phyloP scores from a whole-genome alignment of 208 protist species.

The Crithidia thermophila region DNA sequence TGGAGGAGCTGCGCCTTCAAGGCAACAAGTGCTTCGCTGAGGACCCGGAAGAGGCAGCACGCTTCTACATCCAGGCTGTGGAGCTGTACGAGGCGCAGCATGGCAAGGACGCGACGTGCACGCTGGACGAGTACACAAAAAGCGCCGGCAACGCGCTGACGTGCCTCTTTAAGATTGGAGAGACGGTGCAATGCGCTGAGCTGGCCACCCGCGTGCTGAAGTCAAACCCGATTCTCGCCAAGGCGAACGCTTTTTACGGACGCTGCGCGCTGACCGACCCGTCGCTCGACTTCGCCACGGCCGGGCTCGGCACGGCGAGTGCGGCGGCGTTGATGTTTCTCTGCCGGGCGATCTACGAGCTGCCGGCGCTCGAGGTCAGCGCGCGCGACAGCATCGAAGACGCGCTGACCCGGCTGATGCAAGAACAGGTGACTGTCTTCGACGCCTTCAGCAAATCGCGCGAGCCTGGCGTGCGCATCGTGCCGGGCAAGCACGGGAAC shows the following conservation, averaged over 20 bases:
- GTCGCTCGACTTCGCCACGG: slow-evolving; percentile 13
- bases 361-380: slow-evolving; percentile 56
- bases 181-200: slow-evolving; percentile 42
- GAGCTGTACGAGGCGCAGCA: slow-evolving; percentile 42
- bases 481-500: slow-evolving; percentile 35
- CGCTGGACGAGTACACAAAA: slow-evolving; percentile 79
- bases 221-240: slow-evolving; percentile 75
- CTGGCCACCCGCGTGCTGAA: slow-evolving; percentile 51
- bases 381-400: slow-evolving; percentile 25
- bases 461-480: slow-evolving; percentile 25
- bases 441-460: slow-evolving; percentile 7
- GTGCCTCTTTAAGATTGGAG: slow-evolving; percentile 66
- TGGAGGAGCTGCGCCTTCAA: slow-evolving; percentile 72
- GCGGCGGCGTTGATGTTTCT: slow-evolving; percentile 55
- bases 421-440: slow-evolving; percentile 8
- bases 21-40: slow-evolving; percentile 68
- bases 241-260: slow-evolving; percentile 84
- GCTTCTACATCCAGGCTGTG: slow-evolving; percentile 59
- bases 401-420: slow-evolving; percentile 33
- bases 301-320: slow-evolving; percentile 16
- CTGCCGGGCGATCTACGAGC: slow-evolving; percentile 74
- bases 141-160: slow-evolving; percentile 85
- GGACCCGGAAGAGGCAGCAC: slow-evolving; percentile 51
- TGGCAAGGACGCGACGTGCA: slow-evolving; percentile 22
- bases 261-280: slow-evolving; percentile 43